Base-by-base conservation (phyloP, 2,329 filamentous ascomycete species). In the Botrytis fabae region DNA sequence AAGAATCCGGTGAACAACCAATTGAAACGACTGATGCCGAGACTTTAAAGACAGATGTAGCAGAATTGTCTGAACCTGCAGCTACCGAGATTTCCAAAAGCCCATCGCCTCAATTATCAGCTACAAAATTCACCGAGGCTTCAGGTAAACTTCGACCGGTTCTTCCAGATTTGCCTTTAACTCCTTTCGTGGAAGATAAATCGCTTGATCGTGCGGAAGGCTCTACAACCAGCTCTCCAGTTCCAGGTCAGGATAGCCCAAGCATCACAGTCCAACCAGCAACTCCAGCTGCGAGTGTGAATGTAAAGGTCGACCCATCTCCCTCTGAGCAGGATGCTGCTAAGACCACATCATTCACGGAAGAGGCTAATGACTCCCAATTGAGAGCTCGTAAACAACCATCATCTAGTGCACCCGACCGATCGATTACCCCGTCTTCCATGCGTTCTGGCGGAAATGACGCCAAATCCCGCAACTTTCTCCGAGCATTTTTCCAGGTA, bases 401-500 rank as follows among this genome's bases (percentile, higher is more conserved):
- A 28, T 32, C 69, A 54, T 73, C 75, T 46, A 69, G 74, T 32
- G 32, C 51, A 44, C 66, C 75, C 4, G 79, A 80, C 14, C 73
- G 79, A 73, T 75, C 78, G 32, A 68, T 76, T 28, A 80, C 79
- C n/a, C 78, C 79, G 18, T 77, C 57, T 28, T 80, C 80, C 2
- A 75, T 80, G 54, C 77, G 76, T 64, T 79, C 79, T 20, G 65
- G 74, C 32, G 71, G 74, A 18, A 76, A 78, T 59, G 77, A 78
- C 48, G 73, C 71, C n/a, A 77, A 78, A 69, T 75, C 75, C 7
- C 74, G 73, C 63, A 79, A 77, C 68, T 76, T 80, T 61, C 59
- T 82, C 61, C 78, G 78, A 69, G 77, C 76, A 40, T 80, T 82
- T 75, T 82, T 78, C 75, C 77, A 78, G 70, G 73, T 80, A 28